These are phyloP conservation scores for Neurospora sp. DNA, from an alignment of 495 filamentous ascomycete species.

Conservation along the genomic window DNA sequence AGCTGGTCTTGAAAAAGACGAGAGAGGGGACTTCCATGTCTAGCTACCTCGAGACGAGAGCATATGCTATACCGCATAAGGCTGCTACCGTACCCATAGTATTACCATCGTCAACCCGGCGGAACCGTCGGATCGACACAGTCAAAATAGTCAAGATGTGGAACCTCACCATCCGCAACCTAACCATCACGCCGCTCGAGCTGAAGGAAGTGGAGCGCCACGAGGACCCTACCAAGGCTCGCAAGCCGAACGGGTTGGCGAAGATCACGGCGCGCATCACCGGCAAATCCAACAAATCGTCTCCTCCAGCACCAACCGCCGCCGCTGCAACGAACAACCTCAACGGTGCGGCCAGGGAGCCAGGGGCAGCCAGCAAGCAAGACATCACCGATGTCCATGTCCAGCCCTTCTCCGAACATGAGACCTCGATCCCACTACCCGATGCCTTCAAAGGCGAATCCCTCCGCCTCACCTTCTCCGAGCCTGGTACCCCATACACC, in stretches of 20 bases:
- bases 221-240: constrained; percentile 17
- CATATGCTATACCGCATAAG: background rate
- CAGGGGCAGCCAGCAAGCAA: constrained; percentile 11
- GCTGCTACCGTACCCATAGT: background rate
- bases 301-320: constrained; percentile 4
- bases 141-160: constrained; percentile 9
- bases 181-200: constrained; percentile 62
- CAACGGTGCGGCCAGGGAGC: background rate
- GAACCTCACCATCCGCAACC: constrained; percentile 73
- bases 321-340: constrained; percentile 9
- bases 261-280: constrained; percentile 46
- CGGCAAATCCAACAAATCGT: constrained; percentile 23
- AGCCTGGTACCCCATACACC: constrained; percentile 19
- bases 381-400: constrained; percentile 26
- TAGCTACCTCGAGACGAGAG: background rate
- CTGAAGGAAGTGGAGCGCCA: constrained; percentile 71
- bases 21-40: background rate
- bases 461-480: constrained; percentile 36
- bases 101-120: background rate
- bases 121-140: background rate
- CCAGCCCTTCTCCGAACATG: constrained; percentile 26
- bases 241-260: constrained; percentile 29
- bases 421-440: constrained; percentile 25
- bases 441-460: constrained; percentile 25
- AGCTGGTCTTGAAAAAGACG: background rate